phyloP scores from a whole-genome alignment of 495 filamentous ascomycete species.

The Glarea lozoyensis region DNA sequence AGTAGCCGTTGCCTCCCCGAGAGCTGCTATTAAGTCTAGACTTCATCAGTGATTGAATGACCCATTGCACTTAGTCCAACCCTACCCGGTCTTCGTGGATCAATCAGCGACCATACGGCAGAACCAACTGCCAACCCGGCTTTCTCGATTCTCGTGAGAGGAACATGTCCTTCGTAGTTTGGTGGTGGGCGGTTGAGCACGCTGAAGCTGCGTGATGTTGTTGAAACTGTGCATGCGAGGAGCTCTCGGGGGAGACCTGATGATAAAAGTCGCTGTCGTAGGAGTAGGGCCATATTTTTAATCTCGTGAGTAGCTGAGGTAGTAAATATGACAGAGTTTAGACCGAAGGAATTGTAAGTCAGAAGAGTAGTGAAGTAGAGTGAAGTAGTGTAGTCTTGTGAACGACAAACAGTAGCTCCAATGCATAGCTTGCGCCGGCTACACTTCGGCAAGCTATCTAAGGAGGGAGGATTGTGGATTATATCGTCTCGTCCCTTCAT shows the following conservation, averaged over 20 bases:
- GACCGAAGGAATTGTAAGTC: too few relatives aligned
- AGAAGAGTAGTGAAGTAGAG: too few relatives aligned
- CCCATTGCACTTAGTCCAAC: background rate
- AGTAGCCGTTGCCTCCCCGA: slow-evolving; percentile 87
- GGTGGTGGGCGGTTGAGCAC: slow-evolving; percentile 71
- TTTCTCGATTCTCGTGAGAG: slow-evolving; percentile 70
- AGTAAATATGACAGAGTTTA: background rate
- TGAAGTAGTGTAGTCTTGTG: too few relatives aligned
- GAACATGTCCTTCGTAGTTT: slow-evolving; percentile 87
- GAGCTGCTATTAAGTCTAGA: slow-evolving; percentile 82
- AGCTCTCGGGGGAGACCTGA: slow-evolving; percentile 15
- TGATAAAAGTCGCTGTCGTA: slow-evolving; percentile 8
- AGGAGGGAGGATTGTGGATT: too few relatives aligned
- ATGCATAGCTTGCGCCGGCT: too few relatives aligned
- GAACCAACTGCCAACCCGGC: slow-evolving; percentile 73
- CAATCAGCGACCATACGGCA: slow-evolving; percentile 65
- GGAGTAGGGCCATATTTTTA: slow-evolving; percentile 15
- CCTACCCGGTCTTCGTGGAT: slow-evolving; percentile 58
- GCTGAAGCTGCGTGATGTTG: slow-evolving; percentile 47
- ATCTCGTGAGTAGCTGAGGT: background rate
- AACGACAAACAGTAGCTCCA: too few relatives aligned
- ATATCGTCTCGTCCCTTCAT: too few relatives aligned
- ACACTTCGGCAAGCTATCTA: too few relatives aligned
- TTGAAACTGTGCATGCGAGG: slow-evolving; percentile 13
- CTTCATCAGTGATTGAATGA: slow-evolving; percentile 4